Conservation (phyloP, 495 filamentous ascomycete species). For the Penicillium diatomitis region DNA sequence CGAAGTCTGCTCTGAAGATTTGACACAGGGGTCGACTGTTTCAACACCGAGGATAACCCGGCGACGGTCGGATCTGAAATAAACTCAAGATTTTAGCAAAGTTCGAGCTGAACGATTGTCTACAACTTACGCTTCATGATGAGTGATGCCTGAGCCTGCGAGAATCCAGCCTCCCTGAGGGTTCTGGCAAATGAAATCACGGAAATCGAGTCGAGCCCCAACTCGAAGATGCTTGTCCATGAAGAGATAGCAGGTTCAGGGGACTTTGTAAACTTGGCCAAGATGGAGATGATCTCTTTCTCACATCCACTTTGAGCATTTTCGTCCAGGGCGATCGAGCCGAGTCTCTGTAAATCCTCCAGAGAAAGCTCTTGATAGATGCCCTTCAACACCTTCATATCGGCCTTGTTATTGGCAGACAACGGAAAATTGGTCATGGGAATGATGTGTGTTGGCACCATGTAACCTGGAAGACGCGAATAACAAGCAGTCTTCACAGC, state of each 20-base stretch:
- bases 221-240: constrained; percentile 63
- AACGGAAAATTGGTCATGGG: constrained; percentile 34
- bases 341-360: constrained; percentile 47
- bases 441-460: constrained; percentile 45
- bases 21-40: constrained; percentile 4
- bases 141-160: constrained; percentile 47
- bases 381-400: constrained; percentile 34
- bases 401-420: constrained; percentile 38
- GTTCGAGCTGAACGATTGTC: background rate
- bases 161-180: constrained; percentile 46
- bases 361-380: constrained; percentile 50
- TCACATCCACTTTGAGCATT: constrained; percentile 31
- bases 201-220: constrained; percentile 77
- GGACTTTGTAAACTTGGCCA: constrained; percentile 41
- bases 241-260: constrained; percentile 34
- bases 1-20: constrained; percentile 18
- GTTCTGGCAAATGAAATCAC: constrained; percentile 52
- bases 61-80: constrained; percentile 42
- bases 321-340: constrained; percentile 19
- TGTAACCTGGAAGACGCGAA: constrained; percentile 41
- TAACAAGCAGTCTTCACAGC: constrained; percentile 26
- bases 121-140: constrained; percentile 50
- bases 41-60: constrained; percentile 37
- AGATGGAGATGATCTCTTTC: constrained; percentile 36
- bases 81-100: background rate